Conservation (phyloP, 2,329 filamentous ascomycete species). For the Fusarium sublunatum region DNA sequence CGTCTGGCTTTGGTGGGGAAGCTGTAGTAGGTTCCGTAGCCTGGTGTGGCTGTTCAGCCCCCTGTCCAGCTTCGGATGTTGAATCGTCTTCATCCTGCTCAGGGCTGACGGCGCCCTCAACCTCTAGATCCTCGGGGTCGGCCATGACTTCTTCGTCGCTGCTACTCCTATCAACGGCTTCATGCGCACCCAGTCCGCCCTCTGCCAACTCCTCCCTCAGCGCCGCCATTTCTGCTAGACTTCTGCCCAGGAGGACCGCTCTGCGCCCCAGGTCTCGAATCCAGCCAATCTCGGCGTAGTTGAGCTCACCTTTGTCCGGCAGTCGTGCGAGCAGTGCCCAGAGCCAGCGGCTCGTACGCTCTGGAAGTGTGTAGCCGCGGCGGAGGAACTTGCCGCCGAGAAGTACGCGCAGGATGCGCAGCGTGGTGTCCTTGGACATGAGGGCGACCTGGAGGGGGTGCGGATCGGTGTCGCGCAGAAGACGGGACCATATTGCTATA, state of each 20-base stretch:
- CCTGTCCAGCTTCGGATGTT: constrained; percentile 9
- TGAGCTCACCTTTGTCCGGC: constrained; percentile 78
- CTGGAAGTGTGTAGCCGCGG: constrained; percentile 68
- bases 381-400: constrained; percentile 72
- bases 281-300: constrained; percentile 78
- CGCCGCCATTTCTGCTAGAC: constrained; percentile 64
- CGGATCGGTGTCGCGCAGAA: constrained; percentile 66
- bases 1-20: constrained; percentile 18
- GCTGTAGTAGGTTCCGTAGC: neutral
- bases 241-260: constrained; percentile 71
- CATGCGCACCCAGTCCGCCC: constrained; percentile 55
- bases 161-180: constrained; percentile 60
- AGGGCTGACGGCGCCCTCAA: constrained; percentile 44
- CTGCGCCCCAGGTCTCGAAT: constrained; percentile 83
- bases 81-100: constrained; percentile 28
- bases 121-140: constrained; percentile 48
- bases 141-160: constrained; percentile 54
- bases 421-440: constrained; percentile 73
- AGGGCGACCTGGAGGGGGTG: constrained; percentile 68
- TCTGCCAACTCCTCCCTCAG: constrained; percentile 58
- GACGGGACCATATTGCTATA: constrained; percentile 63
- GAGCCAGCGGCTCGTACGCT: constrained; percentile 81
- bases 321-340: constrained; percentile 85
- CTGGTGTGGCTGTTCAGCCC: constrained; percentile 18
- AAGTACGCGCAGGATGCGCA: constrained; percentile 75